Evolutionary conservation across 1,284 basidiomycete genomes (phyloP).

Genomic region (Tilletia setariae): DNA sequence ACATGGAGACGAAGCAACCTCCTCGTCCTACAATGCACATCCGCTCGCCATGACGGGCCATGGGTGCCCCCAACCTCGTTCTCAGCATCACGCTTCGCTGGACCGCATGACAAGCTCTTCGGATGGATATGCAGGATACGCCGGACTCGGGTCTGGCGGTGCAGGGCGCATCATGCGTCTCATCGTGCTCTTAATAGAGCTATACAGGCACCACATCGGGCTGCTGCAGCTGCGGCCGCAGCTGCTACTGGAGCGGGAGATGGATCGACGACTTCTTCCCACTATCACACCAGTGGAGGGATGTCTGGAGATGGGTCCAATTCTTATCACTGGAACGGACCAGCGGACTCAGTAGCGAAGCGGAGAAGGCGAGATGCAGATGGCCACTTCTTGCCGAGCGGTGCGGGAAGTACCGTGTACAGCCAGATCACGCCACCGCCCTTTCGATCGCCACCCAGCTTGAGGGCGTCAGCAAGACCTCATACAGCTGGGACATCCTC

Average conservation of each 20-base stretch:
- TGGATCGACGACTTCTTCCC: too few relatives aligned
- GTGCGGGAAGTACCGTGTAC: background rate
- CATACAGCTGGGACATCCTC: background rate
- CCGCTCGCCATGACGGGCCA: conserved; percentile 14
- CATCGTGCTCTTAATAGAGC: conserved; percentile 16
- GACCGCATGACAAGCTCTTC: background rate
- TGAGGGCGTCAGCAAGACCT: background rate
- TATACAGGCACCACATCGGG: conserved; percentile 34
- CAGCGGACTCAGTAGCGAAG: conserved; percentile 12
- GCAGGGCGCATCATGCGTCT: background rate
- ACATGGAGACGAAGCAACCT: conserved; percentile 28
- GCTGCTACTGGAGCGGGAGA: conserved; percentile 19
- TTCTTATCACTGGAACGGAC: background rate
- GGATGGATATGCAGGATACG: background rate
- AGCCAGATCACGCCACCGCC: background rate
- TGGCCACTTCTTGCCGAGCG: background rate
- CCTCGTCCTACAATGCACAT: conserved; percentile 24
- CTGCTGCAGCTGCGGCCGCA: conserved; percentile 26
- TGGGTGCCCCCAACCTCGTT: background rate
- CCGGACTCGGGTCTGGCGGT: background rate
- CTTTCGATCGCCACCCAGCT: background rate
- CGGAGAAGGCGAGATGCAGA: conserved; percentile 15
- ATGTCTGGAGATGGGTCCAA: conserved; percentile 12
- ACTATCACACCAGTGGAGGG: conserved; percentile 16
- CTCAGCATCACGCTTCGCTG: background rate